Evolutionary conservation across 179 eudicot species (phyloP), one percentile per base, ranked within the genome.

Genomic region (Silene coronaria): DNA sequence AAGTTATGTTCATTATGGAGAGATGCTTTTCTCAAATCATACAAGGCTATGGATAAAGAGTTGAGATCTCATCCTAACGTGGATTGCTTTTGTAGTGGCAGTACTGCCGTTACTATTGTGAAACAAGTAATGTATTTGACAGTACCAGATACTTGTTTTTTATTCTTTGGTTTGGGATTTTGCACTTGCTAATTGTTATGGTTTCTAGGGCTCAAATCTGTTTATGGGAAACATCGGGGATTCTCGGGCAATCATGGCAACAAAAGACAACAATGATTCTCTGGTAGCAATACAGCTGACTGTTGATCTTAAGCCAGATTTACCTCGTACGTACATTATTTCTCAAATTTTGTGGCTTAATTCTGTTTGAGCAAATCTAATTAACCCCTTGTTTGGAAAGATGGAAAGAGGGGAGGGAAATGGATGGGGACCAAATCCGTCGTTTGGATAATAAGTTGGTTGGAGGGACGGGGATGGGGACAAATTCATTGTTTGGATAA

Each of bases 81-180:
- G 75, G 98, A 94, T 79, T 90, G 98, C 87, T 94, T 92, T 80
- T 94, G 98, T 83, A 94, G 98, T 82, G 98, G 98, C 45, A 94
- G 98, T 83, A 94, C 98, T 42, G 91, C 90, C 71, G 88, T 94
- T 72, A 87, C 94, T 61, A 80, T 94, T 32, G 87, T 94, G 57
- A 94, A 90, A 81, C 97, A 94, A 83, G 98, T 93, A 85, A 10
- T 24, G 68, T 7, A 58, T 24, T 65, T 23, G 59, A 69, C 34
- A 30, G 9, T n/a, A 48, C 70, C 34, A 30, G 11, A 38, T 16
- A 65, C 53, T 80, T 53, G 28, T 76, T 26, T 38, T 67, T 32
- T 30, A 4, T 64, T 67, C 24, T 62, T 68, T 76, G 5, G 21
- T 19, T 42, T 19, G 27, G 27, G 2, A 14, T 70, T 22, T 38